A percentile compares a stretch with the other conserved stretches of the same genome.
Evolutionary conservation across 371 early-diverging fungal species (phyloP).

Genomic region (Rhizopus delemar): DNA sequence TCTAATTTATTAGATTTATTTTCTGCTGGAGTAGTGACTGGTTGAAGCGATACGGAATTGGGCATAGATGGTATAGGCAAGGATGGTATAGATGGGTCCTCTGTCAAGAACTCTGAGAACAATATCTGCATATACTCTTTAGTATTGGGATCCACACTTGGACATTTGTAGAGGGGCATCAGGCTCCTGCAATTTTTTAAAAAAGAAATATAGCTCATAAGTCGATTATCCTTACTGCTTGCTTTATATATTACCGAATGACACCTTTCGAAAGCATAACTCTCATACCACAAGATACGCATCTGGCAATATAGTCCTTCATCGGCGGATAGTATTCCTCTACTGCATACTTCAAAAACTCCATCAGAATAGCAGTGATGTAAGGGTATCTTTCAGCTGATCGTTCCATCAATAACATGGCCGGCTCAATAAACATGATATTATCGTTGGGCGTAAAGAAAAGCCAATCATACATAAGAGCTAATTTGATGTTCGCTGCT

Average conservation of each 20-base stretch:
- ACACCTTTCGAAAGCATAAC: conserved; percentile 66
- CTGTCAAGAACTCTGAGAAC: conserved; percentile 32
- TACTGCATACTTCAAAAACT: conserved; percentile 60
- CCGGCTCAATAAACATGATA: conserved; percentile 82
- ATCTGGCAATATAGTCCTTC: conserved; percentile 48
- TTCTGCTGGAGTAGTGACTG: conserved; percentile 2
- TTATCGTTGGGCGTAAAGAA: conserved; percentile 68
- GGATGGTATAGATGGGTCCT: conserved; percentile 3
- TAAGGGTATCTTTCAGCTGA: conserved; percentile 69
- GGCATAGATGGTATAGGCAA: conserved; percentile 20
- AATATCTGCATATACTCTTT: conserved; percentile 29
- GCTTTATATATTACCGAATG: conserved; percentile 41
- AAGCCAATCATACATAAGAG: conserved; percentile 81
- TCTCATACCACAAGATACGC: conserved; percentile 60
- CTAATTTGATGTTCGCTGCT: conserved; percentile 69
- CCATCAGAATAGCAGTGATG: conserved; percentile 65
- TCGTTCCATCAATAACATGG: conserved; percentile 70
- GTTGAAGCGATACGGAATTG: conserved; percentile 2
- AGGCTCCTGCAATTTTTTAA: conserved; percentile 27
- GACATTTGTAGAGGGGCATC: conserved; percentile 36
- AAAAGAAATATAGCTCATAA: not conserved
- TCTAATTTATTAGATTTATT: not conserved
- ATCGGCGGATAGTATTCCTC: conserved; percentile 64
- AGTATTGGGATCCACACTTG: conserved; percentile 30
- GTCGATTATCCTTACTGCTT: not conserved